Percentiles rank a stretch among this genome's conserved stretches.
Conservation (phyloP, 2,329 filamentous ascomycete species). For the Tolypocladium sp. region DNA sequence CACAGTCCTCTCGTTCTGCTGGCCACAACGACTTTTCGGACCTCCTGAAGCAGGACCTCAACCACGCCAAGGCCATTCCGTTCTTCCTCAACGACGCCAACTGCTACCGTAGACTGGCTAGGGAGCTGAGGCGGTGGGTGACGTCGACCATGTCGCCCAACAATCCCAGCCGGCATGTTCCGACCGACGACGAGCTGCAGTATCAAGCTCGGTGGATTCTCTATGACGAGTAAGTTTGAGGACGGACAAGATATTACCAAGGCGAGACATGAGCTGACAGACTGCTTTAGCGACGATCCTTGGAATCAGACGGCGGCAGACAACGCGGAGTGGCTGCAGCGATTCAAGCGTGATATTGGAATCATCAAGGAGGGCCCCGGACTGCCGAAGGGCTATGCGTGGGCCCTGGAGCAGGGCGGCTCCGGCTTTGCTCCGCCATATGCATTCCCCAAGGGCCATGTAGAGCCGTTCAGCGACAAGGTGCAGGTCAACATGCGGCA, state of each 20-base stretch:
- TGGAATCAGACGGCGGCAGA: conserved; percentile 58
- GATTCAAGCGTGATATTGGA: conserved; percentile 51
- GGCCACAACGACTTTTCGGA: conserved; percentile 4
- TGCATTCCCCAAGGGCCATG: conserved; percentile 31
- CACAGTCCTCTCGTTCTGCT: conserved; percentile 2
- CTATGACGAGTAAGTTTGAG: conserved; percentile 48
- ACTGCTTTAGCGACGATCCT: conserved; percentile 41
- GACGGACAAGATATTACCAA: neutral
- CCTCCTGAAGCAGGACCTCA: conserved; percentile 2
- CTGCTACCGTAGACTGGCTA: conserved; percentile 47
- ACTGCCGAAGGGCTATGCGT: conserved; percentile 29
- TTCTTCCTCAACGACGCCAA: conserved; percentile 51
- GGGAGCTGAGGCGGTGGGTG: conserved; percentile 44
- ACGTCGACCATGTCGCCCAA: conserved; percentile 45
- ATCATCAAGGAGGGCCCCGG: conserved; percentile 44
- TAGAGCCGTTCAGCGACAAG: conserved; percentile 23
- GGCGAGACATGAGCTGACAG: neutral
- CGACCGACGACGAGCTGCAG: conserved; percentile 52
- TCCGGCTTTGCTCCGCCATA: conserved; percentile 49
- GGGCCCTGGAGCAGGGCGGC: conserved; percentile 41
- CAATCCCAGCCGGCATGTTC: conserved; percentile 51
- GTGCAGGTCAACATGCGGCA: conserved; percentile 23
- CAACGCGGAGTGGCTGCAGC: conserved; percentile 53
- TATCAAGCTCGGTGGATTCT: conserved; percentile 55
- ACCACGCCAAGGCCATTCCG: conserved; percentile 11